A percentile compares a stretch with the other conserved stretches of the same genome.
These are phyloP conservation scores for Cladosporium sp. DNA, from an alignment of 2,329 filamentous ascomycete genomes.

Conservation along the genomic window DNA sequence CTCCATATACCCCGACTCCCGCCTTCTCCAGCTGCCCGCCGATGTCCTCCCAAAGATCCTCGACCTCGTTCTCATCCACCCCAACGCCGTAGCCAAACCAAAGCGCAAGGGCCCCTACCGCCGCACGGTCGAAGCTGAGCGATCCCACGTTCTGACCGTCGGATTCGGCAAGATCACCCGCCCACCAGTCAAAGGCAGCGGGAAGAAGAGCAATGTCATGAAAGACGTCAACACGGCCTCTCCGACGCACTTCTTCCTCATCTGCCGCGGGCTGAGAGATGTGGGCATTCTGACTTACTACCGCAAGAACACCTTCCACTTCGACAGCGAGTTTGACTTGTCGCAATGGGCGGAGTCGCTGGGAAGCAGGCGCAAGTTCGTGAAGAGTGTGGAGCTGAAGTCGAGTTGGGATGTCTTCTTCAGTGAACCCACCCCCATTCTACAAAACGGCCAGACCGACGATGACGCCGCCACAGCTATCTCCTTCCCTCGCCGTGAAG, in stretches of 20 bases:
- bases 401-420: neutral
- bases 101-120: neutral
- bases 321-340: neutral
- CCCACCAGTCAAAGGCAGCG: neutral
- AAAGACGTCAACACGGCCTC: slow-evolving; percentile 2
- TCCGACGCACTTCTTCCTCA: slow-evolving; percentile 1
- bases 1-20: neutral
- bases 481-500: neutral
- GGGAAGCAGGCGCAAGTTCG: neutral
- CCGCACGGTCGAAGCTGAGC: neutral
- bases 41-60: neutral
- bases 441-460: too few relatives aligned
- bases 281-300: neutral
- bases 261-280: neutral
- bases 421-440: neutral
- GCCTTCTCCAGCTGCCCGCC: neutral
- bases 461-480: neutral
- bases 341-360: neutral
- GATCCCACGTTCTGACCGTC: neutral
- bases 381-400: neutral
- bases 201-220: neutral
- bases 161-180: neutral
- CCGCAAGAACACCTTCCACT: neutral
- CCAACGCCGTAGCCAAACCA: neutral
- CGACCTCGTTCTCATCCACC: neutral